A percentile compares a stretch with the other conserved stretches of the same genome.
Conservation (phyloP, 805 yeast genomes). For the Peterozyma toletana region DNA sequence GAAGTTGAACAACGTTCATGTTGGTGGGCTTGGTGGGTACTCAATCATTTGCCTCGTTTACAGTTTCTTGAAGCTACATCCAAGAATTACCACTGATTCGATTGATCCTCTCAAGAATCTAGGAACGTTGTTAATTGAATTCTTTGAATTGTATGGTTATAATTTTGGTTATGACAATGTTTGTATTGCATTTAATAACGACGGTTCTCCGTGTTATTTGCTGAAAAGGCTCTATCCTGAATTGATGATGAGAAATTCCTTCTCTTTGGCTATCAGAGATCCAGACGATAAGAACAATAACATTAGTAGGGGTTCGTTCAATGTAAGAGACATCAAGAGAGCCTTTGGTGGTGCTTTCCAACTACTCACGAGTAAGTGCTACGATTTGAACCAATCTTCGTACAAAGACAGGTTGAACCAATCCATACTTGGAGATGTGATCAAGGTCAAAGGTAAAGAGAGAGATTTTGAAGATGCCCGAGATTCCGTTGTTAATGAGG, state of each 20-base stretch:
- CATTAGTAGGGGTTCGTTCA: slow-evolving; percentile 79
- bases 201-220: slow-evolving; percentile 52
- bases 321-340: slow-evolving; percentile 69
- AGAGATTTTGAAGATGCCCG: slow-evolving; percentile 78
- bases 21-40: slow-evolving; percentile 94
- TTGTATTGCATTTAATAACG: slow-evolving; percentile 54
- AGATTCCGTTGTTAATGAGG: slow-evolving; percentile 52
- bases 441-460: slow-evolving; percentile 64
- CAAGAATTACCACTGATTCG: slow-evolving; percentile 59
- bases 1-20: slow-evolving; percentile 75
- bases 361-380: slow-evolving; percentile 65
- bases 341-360: slow-evolving; percentile 89
- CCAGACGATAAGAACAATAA: slow-evolving; percentile 83
- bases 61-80: slow-evolving; percentile 74
- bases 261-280: slow-evolving; percentile 74
- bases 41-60: slow-evolving; percentile 83
- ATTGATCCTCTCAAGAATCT: slow-evolving; percentile 67
- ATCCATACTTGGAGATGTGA: slow-evolving; percentile 74
- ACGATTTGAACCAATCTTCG: slow-evolving; percentile 58
- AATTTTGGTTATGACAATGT: slow-evolving; percentile 80
- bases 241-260: slow-evolving; percentile 47
- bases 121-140: slow-evolving; percentile 83
- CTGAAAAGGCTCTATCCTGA: slow-evolving; percentile 46
- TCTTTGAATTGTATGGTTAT: slow-evolving; percentile 86
- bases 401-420: slow-evolving; percentile 62